Evolutionary conservation across 2,329 filamentous ascomycete genomes (phyloP).

Genomic region (Paracoccidioides lutzii): DNA sequence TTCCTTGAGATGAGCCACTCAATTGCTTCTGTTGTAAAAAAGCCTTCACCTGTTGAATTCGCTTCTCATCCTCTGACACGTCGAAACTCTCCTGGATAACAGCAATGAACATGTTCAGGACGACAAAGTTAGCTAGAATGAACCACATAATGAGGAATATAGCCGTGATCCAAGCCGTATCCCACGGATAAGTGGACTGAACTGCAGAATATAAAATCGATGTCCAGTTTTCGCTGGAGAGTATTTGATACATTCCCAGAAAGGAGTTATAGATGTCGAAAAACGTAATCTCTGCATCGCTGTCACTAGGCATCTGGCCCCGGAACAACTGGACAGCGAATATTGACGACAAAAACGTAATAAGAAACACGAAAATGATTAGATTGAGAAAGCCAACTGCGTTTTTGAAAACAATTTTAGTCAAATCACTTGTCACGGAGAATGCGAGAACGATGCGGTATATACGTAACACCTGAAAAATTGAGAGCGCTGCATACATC

Average conservation of each 20-base stretch:
- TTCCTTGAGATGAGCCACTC: slow-evolving; percentile 52
- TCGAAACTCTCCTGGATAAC: slow-evolving; percentile 99
- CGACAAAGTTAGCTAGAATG: slow-evolving; percentile 85
- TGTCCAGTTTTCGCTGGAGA: slow-evolving; percentile 97
- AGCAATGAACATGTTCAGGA: slow-evolving; percentile 99
- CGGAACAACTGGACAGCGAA: slow-evolving; percentile 89
- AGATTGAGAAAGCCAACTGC: slow-evolving; percentile 84
- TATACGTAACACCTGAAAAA: slow-evolving; percentile 84
- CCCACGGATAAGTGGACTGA: slow-evolving; percentile 47
- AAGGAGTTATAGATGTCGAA: slow-evolving; percentile 91
- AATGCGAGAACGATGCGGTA: slow-evolving; percentile 88
- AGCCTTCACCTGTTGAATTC: slow-evolving; percentile 86
- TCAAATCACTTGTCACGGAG: slow-evolving; percentile 73
- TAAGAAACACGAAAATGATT: slow-evolving; percentile 90
- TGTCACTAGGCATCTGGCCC: slow-evolving; percentile 62
- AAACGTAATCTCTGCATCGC: slow-evolving; percentile 61
- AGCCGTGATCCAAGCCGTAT: slow-evolving; percentile 85
- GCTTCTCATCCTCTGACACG: slow-evolving; percentile 95
- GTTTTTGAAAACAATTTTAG: slow-evolving; percentile 78
- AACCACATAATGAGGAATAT: slow-evolving; percentile 92
- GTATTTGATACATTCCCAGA: slow-evolving; percentile 90
- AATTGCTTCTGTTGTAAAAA: slow-evolving; percentile 87
- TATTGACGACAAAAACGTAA: slow-evolving; percentile 86
- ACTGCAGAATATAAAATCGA: slow-evolving; percentile 72
- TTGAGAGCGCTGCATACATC: slow-evolving; percentile 72